A percentile compares a stretch with the other conserved stretches of the same genome.
These are phyloP conservation scores for Aphanomyces euteiches DNA, from an alignment of 352 stramenopile species.

Conservation along the genomic window DNA sequence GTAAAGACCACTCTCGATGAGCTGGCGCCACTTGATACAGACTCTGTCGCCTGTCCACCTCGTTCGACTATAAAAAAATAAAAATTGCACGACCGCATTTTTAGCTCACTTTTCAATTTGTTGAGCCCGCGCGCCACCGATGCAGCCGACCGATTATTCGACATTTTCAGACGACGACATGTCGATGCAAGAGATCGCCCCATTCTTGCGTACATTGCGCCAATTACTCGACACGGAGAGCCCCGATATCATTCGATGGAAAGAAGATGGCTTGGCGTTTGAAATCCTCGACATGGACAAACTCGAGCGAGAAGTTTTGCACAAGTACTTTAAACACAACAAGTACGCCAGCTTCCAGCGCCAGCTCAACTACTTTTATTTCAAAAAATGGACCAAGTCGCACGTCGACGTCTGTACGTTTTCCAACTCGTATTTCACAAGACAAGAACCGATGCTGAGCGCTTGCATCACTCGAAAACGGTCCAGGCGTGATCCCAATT, in stretches of 20 bases:
- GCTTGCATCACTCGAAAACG: slow-evolving; percentile 61
- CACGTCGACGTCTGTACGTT: slow-evolving; percentile 70
- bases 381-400: slow-evolving; percentile 70
- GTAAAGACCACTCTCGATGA: no score
- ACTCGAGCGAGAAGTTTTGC: slow-evolving; percentile 40
- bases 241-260: slow-evolving; percentile 12
- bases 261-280: neutral
- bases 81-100: no score
- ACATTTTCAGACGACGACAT: neutral
- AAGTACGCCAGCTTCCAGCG: slow-evolving; percentile 69
- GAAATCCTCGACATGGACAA: slow-evolving; percentile 45
- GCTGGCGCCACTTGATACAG: no score
- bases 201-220: slow-evolving; percentile 10
- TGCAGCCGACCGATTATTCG: no score
- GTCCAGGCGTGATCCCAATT: neutral
- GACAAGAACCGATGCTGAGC: slow-evolving; percentile 50
- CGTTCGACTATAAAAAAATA: no score
- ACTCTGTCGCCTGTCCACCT: no score
- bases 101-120: no score
- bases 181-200: neutral
- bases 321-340: slow-evolving; percentile 17
- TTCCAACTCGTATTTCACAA: slow-evolving; percentile 61
- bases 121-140: no score
- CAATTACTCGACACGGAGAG: neutral
- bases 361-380: slow-evolving; percentile 91